Evolutionary conservation across 1,284 basidiomycete genomes (phyloP).

Genomic region (Tilletia horrida): DNA sequence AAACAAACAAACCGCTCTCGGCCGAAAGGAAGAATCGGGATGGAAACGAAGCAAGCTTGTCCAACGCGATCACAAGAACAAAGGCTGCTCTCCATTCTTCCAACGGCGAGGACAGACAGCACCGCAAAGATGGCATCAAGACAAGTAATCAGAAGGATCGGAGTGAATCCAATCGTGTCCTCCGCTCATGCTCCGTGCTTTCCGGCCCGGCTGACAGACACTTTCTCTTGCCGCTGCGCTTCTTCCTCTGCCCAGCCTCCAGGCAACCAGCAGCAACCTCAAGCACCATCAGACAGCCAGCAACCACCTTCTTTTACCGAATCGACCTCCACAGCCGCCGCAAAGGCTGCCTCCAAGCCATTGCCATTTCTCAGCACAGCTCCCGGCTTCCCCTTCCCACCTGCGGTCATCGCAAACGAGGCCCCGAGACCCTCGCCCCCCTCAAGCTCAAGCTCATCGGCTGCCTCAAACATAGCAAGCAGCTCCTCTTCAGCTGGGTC

Average conservation of each 20-base stretch:
- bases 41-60: no score
- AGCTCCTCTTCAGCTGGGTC: not conserved
- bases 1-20: no score
- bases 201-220: no score
- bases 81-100: no score
- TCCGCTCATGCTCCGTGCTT: no score
- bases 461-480: not conserved
- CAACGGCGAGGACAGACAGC: no score
- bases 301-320: constrained; percentile 16
- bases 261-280: not conserved
- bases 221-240: not conserved
- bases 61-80: no score
- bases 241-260: not conserved
- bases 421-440: not conserved
- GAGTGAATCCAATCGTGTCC: no score
- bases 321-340: constrained; percentile 24
- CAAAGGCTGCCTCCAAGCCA: constrained; percentile 36
- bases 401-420: not conserved
- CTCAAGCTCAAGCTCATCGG: not conserved
- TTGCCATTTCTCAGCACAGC: constrained; percentile 68
- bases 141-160: no score
- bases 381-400: constrained; percentile 66
- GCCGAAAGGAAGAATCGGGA: no score
- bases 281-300: not conserved
- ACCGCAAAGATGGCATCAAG: no score